Conservation (phyloP, 2,329 filamentous ascomycete species). For the Colletotrichum horii region DNA sequence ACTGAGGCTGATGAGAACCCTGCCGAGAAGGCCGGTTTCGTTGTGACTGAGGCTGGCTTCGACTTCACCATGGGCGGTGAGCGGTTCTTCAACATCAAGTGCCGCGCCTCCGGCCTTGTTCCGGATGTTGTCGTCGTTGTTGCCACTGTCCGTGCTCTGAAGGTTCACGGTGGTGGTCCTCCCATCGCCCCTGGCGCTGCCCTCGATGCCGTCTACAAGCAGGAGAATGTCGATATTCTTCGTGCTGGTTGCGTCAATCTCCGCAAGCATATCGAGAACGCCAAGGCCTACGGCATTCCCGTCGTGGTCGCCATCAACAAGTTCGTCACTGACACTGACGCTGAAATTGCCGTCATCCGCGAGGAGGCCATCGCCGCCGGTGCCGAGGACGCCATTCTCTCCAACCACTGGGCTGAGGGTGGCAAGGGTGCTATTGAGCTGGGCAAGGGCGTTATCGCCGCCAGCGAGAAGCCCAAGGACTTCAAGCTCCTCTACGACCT, state of each 20-base stretch:
- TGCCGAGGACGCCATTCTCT: slow-evolving; percentile 89
- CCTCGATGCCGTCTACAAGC: slow-evolving; percentile 86
- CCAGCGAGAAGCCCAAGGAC: slow-evolving; percentile 82
- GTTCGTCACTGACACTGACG: slow-evolving; percentile 91
- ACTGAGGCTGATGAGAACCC: slow-evolving; percentile 92
- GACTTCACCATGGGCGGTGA: slow-evolving; percentile 99
- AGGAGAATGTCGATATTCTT: slow-evolving; percentile 92
- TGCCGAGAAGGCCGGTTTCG: slow-evolving; percentile 83
- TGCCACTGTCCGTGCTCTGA: slow-evolving; percentile 92
- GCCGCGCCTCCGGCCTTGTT: slow-evolving; percentile 88
- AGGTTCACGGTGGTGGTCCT: slow-evolving; percentile 97
- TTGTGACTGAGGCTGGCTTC: slow-evolving; percentile 96
- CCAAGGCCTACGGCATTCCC: slow-evolving; percentile 85
- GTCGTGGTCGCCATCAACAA: slow-evolving; percentile 98
- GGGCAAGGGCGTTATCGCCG: slow-evolving; percentile 83
- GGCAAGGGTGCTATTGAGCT: slow-evolving; percentile 89
- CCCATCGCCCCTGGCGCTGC: slow-evolving; percentile 87
- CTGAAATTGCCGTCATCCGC: slow-evolving; percentile 86
- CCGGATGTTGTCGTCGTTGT: slow-evolving; percentile 96
- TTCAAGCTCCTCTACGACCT: slow-evolving; percentile 87
- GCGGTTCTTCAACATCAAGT: slow-evolving; percentile 99
- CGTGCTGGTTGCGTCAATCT: slow-evolving; percentile 92
- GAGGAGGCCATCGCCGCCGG: slow-evolving; percentile 92
- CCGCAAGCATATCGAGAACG: slow-evolving; percentile 93
- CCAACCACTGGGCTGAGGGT: slow-evolving; percentile 97